Conservation (phyloP, 1,284 basidiomycete genomes). For the Ganoderma lucidum region DNA sequence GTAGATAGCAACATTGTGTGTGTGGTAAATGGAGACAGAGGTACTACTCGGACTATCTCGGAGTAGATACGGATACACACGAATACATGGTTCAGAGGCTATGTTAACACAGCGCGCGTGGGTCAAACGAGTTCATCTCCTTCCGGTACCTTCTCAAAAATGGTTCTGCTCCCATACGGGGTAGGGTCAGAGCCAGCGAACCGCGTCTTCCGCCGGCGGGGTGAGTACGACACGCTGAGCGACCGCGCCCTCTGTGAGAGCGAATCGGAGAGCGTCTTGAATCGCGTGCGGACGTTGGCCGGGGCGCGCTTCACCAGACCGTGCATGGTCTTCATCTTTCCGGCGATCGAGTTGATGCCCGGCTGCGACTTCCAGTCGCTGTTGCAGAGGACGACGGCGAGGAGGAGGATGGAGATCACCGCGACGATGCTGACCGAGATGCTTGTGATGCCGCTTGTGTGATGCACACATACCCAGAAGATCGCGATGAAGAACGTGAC, state of each 20-base stretch:
- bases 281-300: background rate
- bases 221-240: background rate
- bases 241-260: background rate
- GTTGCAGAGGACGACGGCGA: constrained; percentile 1
- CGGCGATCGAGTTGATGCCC: constrained; percentile 1
- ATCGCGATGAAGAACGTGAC: constrained; percentile 8
- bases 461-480: constrained; percentile 4
- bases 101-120: background rate
- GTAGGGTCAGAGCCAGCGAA: background rate
- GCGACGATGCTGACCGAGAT: constrained; percentile 1
- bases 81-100: background rate
- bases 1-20: too few species aligned
- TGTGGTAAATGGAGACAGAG: too few species aligned
- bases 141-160: background rate
- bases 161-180: background rate
- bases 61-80: background rate
- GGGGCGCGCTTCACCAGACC: background rate
- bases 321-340: background rate
- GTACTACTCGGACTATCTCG: background rate
- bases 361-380: constrained; percentile 5
- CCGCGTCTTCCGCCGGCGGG: background rate
- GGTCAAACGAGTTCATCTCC: background rate
- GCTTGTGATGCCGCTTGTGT: background rate
- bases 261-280: background rate
- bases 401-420: background rate